A percentile compares a stretch with the other conserved stretches of the same genome.
Evolutionary conservation across 495 filamentous ascomycete species (phyloP).

Genomic region (Astrothelium macrocarpum): DNA sequence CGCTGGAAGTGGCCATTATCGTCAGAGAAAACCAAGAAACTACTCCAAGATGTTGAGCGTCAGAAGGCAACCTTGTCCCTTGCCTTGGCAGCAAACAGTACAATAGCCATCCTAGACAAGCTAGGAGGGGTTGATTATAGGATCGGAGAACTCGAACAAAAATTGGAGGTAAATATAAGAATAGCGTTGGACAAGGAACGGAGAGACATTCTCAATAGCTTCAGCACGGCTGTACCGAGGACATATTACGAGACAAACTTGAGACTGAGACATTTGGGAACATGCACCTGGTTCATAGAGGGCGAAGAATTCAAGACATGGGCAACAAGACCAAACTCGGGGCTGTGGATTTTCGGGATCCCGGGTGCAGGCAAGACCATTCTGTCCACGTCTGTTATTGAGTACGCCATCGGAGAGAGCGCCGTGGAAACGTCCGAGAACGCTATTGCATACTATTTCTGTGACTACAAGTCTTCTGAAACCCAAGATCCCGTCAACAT

Average conservation of each 20-base stretch:
- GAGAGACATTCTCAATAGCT: background rate
- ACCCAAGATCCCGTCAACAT: background rate
- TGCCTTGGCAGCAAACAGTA: background rate
- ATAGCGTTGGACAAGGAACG: background rate
- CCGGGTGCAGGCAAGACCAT: background rate
- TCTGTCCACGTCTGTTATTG: background rate
- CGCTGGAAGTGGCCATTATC: constrained; percentile 1
- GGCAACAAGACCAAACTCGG: background rate
- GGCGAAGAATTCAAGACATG: background rate
- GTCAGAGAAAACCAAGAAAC: background rate
- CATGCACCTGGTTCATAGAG: background rate
- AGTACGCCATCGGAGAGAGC: background rate
- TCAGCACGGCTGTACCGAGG: background rate
- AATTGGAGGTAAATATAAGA: background rate
- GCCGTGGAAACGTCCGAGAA: background rate
- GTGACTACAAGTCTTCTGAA: background rate
- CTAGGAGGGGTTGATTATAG: background rate
- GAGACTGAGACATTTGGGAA: background rate
- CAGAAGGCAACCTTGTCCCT: background rate
- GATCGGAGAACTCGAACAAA: background rate
- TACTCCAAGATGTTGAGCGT: background rate
- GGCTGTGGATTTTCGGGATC: background rate
- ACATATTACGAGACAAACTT: background rate
- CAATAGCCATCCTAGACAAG: background rate
- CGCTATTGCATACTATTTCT: background rate